Evolutionary conservation across 192 early-diverging fungal genomes (phyloP), one percentile per base, ranked within the genome.

Genomic region (Coemansia sp.): DNA sequence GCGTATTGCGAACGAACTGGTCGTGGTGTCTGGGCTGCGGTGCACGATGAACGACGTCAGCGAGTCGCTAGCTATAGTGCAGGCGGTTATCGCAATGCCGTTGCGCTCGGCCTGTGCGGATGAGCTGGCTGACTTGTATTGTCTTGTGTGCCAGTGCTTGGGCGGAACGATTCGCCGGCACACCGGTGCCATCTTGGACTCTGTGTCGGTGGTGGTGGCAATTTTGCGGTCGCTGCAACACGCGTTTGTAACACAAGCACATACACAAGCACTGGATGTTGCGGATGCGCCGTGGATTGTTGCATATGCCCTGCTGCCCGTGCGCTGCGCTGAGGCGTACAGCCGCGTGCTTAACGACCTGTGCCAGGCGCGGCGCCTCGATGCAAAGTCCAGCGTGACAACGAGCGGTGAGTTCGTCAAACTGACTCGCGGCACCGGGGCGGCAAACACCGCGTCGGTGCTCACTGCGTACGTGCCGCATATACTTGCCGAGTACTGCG

Each of bases 401-500:
- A 47, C 49, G 26, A 36, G 17, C n/a, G 38, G 51, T 9, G 66
- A 50, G 25, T 65, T 48, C 38, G 77, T 79, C 4, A 66, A 64
- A 47, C 63, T 73, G 17, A 73, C 78, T 5, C 65, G 64, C 2
- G 78, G 78, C 26, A 81, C 78, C 2, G 63, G 61, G 38, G 65
- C 78, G n/a, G 68, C 72, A n/a, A 58, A 59, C 14, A 60, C 61
- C 0, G 60, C 69, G 14, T 62, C 62, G 11, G 60, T 69, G 40
- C 62, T 81, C 31, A 64, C 69, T 5, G 38, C 46, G 11, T 68
- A 66, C 50, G 73, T 59, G 12, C 63, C 73, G 11, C 60, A 68
- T 34, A 55, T 81, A 12, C 57, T 81, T 21, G 69, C 78, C 14
- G 78, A 81, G 49, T 81, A 81, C 53, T 81, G 78, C 40, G 60